Evolutionary conservation across 495 filamentous ascomycete genomes (phyloP), one percentile per base, ranked within the genome.

Genomic region (Xylaria venustula): DNA sequence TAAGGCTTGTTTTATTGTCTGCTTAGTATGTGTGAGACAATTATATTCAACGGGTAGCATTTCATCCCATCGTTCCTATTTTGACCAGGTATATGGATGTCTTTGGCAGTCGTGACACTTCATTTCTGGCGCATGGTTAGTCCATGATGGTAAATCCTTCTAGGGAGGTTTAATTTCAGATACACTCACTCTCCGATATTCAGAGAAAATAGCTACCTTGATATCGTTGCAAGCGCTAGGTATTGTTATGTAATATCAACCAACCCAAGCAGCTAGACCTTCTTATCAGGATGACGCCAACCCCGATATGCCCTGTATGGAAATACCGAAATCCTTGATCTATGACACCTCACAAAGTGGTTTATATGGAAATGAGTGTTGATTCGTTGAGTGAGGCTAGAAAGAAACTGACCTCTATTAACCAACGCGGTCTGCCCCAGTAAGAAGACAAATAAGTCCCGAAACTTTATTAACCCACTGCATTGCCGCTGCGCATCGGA

Each of bases 401-500:
- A 5, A 12, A 40, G 15, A 12, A 40, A 40, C 37, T n/a, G n/a
- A n/a, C n/a, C n/a, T n/a, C n/a, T n/a, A n/a, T n/a, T n/a, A n/a
- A n/a, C 41, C 15, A 46, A 56, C 19, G 28, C 30, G 26, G 34
- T 15, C 45, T 25, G 20, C 34, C 28, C 12, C 17, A 28, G 19
- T 22, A 36, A 17, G 15, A 34, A 5, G 30, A 34, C 30, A 11
- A 34, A 17, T 19, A 46, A 36, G 37, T 23, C 19, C 25, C 41
- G 41, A 26, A 51, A 22, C 17, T 58, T 22, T 28, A 59, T 50
- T 14, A 32, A 23, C 56, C 23, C n/a, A n/a, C n/a, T 49, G 36
- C 58, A 53, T 45, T 60, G 28, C 49, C 12, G 58, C 58, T 53
- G 49, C 17, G 45, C 15, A 32, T 50, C 30, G 48, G 58, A 46